Percentiles rank a stretch among this genome's conserved stretches.
These are phyloP conservation scores for Candida neerlandica DNA, from an alignment of 1,139 yeast species.

Conservation along the genomic window DNA sequence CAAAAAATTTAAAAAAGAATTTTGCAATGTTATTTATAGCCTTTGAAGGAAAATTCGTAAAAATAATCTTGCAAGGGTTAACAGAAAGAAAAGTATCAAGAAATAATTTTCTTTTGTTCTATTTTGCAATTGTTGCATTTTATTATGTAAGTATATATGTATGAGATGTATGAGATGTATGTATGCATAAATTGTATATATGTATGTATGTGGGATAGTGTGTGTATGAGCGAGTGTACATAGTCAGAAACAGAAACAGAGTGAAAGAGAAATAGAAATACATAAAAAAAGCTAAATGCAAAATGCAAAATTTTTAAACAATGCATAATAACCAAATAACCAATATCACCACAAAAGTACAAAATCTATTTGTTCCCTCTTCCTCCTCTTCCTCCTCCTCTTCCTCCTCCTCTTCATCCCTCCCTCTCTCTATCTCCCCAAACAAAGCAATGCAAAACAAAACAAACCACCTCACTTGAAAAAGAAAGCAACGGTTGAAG, in stretches of 20 bases:
- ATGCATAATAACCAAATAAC: neutral
- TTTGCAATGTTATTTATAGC: slow-evolving; percentile 1
- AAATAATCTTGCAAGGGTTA: slow-evolving; percentile 3
- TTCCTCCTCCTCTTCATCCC: no score
- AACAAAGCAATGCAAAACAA: neutral
- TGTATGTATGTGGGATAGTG: neutral
- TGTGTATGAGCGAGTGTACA: neutral
- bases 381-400: no score
- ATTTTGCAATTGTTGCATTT: slow-evolving; percentile 3
- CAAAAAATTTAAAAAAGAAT: neutral
- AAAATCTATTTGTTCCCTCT: neutral
- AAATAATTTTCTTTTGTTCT: neutral
- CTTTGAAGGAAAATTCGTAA: neutral
- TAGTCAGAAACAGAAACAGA: neutral
- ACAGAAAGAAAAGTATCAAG: neutral
- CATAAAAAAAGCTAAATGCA: neutral
- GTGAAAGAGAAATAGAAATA: no score
- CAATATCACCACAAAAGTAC: neutral
- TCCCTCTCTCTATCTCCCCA: no score
- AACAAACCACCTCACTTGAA: neutral
- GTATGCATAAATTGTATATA: neutral
- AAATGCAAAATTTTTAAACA: neutral
- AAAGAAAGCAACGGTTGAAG: neutral
- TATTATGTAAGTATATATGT: neutral
- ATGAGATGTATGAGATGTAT: no score